Conservation (phyloP, 192 early-diverging fungal genomes). For the Umbelopsis sp. region DNA sequence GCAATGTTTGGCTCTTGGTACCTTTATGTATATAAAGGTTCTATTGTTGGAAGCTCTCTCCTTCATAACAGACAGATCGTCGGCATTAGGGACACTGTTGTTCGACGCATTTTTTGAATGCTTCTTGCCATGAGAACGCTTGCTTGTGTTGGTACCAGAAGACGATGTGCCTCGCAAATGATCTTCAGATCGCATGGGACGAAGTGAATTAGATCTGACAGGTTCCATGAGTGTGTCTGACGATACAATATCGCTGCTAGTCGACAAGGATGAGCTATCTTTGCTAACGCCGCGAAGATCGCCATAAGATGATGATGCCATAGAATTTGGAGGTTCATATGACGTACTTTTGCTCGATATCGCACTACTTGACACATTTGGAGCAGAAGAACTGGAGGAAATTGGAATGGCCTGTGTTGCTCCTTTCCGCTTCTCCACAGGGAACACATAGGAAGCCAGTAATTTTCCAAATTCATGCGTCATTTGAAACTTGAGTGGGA, state of each 20-base stretch:
- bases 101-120: not conserved
- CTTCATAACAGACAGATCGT: slow-evolving; percentile 84
- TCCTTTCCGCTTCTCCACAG: slow-evolving; percentile 47
- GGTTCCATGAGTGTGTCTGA: not conserved
- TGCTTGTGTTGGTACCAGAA: not conserved
- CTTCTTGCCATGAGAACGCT: not conserved
- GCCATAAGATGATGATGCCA: not conserved
- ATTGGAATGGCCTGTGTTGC: not conserved
- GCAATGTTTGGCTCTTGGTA: slow-evolving; percentile 79
- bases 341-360: not conserved
- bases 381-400: not conserved
- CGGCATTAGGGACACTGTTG: slow-evolving; percentile 17
- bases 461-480: slow-evolving; percentile 86
- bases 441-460: slow-evolving; percentile 83
- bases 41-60: slow-evolving; percentile 79
- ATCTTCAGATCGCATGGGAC: slow-evolving; percentile 2
- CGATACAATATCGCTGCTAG: not conserved
- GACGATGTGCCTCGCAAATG: not conserved
- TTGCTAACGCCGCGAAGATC: not conserved
- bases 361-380: not conserved
- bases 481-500: slow-evolving; percentile 79
- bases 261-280: not conserved
- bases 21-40: slow-evolving; percentile 90
- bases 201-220: not conserved
- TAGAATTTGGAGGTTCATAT: not conserved